These are phyloP conservation scores for Davidsoniella australis DNA, from an alignment of 2,329 filamentous ascomycete genomes.

Conservation along the genomic window DNA sequence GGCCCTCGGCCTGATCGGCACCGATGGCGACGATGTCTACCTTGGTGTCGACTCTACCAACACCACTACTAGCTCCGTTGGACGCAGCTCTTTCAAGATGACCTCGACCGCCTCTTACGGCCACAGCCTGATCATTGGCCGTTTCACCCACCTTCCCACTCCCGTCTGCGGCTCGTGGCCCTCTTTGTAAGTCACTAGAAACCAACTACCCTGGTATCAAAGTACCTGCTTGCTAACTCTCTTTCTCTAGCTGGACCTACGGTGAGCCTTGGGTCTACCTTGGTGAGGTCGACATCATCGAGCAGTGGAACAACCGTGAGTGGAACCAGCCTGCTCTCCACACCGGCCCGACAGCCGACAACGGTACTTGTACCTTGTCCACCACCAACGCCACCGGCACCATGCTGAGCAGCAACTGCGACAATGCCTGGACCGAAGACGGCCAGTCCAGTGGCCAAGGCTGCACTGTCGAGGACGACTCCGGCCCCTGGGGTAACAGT, in stretches of 20 bases:
- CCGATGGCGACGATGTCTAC: conserved; percentile 20
- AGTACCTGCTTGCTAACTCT: not conserved
- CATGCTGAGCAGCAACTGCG: conserved; percentile 24
- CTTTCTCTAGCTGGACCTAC: conserved; percentile 26
- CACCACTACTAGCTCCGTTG: conserved; percentile 16
- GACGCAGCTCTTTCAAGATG: conserved; percentile 43
- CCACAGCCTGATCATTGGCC: conserved; percentile 50
- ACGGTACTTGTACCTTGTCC: conserved; percentile 22
- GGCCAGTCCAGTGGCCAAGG: conserved; percentile 21
- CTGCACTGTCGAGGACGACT: conserved; percentile 24
- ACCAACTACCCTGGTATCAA: not conserved
- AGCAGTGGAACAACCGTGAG: conserved; percentile 41
- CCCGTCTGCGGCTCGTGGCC: conserved; percentile 56
- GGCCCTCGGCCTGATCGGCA: conserved; percentile 20
- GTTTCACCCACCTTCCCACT: conserved; percentile 52
- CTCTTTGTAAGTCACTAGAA: conserved; percentile 33
- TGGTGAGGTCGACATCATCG: conserved; percentile 53
- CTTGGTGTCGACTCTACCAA: conserved; percentile 23
- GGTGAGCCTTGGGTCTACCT: conserved; percentile 38
- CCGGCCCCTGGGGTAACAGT: conserved; percentile 22
- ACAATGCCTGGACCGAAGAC: conserved; percentile 18
- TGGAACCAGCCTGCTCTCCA: conserved; percentile 43
- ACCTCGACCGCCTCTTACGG: conserved; percentile 45
- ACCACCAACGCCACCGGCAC: conserved; percentile 18
- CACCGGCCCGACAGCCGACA: conserved; percentile 22